phyloP scores from a whole-genome alignment of 768 basidiomycete genomes.

The Lactarius tabidus region DNA sequence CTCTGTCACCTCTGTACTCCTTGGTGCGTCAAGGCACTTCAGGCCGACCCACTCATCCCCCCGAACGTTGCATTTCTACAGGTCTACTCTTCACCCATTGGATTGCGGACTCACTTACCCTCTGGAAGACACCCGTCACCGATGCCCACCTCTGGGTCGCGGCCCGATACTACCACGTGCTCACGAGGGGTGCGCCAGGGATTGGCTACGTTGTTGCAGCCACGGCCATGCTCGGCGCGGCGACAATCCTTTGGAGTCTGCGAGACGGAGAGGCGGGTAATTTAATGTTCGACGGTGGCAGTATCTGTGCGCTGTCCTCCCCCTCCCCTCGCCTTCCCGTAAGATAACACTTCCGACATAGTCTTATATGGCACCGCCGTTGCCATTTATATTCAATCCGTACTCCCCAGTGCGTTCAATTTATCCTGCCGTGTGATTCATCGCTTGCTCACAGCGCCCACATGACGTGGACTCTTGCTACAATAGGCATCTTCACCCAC shows the following conservation, averaged over 20 bases:
- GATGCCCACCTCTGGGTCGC: slow-evolving; percentile 81
- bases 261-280: slow-evolving; percentile 75
- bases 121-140: slow-evolving; percentile 83
- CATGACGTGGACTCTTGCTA: neutral
- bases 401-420: slow-evolving; percentile 66
- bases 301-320: slow-evolving; percentile 59
- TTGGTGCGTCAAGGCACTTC: slow-evolving; percentile 46
- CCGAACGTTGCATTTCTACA: slow-evolving; percentile 31
- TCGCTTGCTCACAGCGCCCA: too few relatives aligned
- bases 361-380: slow-evolving; percentile 75
- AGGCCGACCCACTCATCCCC: slow-evolving; percentile 3
- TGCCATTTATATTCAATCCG: slow-evolving; percentile 69
- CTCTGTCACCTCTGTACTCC: slow-evolving; percentile 72
- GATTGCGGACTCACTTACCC: slow-evolving; percentile 88
- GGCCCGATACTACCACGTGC: slow-evolving; percentile 75
- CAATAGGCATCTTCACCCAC: slow-evolving; percentile 51
- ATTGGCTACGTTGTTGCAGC: slow-evolving; percentile 55
- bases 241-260: slow-evolving; percentile 74
- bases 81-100: slow-evolving; percentile 84
- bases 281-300: slow-evolving; percentile 89
- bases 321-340: neutral
- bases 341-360: slow-evolving; percentile 30
- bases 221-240: slow-evolving; percentile 55
- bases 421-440: neutral
- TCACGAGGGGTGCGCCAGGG: slow-evolving; percentile 59